Percentiles rank a stretch among this genome's conserved stretches.
Conservation (phyloP, 2,329 filamentous ascomycete species). For the Fusarium austroafricanum region DNA sequence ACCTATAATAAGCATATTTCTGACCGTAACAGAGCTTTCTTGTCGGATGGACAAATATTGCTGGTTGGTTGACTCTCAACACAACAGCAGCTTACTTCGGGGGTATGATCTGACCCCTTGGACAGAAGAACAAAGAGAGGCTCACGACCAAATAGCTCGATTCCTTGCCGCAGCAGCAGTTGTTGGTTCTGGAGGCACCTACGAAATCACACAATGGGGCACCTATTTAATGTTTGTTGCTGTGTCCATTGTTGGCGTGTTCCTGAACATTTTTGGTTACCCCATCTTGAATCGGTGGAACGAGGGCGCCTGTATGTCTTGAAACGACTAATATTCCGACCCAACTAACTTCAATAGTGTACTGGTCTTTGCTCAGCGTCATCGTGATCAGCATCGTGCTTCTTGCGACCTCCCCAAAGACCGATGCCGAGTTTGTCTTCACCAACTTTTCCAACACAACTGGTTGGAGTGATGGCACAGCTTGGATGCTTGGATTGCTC, state of each 20-base stretch:
- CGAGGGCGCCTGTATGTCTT: conserved; percentile 51
- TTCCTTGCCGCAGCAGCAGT: conserved; percentile 57
- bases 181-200: conserved; percentile 53
- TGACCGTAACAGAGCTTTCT: conserved; percentile 53
- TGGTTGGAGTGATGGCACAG: conserved; percentile 58
- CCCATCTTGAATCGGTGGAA: conserved; percentile 56
- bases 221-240: conserved; percentile 58
- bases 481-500: conserved; percentile 60
- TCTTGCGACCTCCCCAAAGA: conserved; percentile 55
- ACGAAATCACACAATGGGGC: conserved; percentile 53
- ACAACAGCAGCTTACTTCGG: conserved; percentile 58
- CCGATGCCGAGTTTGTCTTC: conserved; percentile 57
- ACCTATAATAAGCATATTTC: not conserved
- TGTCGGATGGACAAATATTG: conserved; percentile 59
- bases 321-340: not conserved
- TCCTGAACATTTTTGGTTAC: conserved; percentile 57
- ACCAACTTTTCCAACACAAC: conserved; percentile 58
- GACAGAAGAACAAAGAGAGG: no score
- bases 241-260: conserved; percentile 37
- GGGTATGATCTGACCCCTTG: conserved; percentile 43
- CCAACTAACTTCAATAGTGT: conserved; percentile 43
- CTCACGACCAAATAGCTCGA: conserved; percentile 48
- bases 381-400: conserved; percentile 57
- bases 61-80: conserved; percentile 58
- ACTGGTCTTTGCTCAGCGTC: conserved; percentile 56